Conservation (phyloP, 1,284 basidiomycete genomes). For the Ceratobasidium sp. region DNA sequence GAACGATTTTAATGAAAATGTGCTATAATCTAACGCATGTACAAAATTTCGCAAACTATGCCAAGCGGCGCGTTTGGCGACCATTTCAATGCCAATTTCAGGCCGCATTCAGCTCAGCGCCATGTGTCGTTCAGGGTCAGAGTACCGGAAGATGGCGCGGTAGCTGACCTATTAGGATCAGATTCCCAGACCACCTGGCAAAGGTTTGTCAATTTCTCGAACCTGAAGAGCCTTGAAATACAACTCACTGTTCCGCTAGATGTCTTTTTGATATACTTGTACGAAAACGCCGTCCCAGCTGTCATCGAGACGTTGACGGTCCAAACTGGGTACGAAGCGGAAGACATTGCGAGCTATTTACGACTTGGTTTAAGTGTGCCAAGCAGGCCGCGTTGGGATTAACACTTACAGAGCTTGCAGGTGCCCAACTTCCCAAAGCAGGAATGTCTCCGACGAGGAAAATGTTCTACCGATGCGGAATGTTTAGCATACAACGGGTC, state of each 20-base stretch:
- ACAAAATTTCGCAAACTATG: too few species aligned
- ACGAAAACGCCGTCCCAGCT: constrained; percentile 65
- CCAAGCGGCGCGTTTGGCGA: too few species aligned
- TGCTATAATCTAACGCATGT: too few species aligned
- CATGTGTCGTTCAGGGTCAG: constrained; percentile 57
- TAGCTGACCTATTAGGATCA: constrained; percentile 68
- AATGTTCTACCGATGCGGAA: constrained; percentile 35
- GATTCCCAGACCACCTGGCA: constrained; percentile 66
- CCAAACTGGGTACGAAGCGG: constrained; percentile 71
- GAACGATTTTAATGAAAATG: too few species aligned
- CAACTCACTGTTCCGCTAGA: constrained; percentile 66
- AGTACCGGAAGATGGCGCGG: constrained; percentile 60
- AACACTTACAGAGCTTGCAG: constrained; percentile 36
- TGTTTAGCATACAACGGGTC: background rate
- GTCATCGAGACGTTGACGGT: constrained; percentile 65
- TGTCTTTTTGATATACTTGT: constrained; percentile 73
- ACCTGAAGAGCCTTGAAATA: constrained; percentile 6
- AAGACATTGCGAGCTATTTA: constrained; percentile 66
- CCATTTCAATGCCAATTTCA: too few species aligned
- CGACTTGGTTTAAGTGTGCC: background rate
- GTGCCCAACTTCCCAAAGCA: constrained; percentile 44
- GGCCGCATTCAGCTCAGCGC: too few species aligned
- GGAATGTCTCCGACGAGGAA: constrained; percentile 43
- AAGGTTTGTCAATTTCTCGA: background rate
- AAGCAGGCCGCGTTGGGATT: background rate